Evolutionary conservation across 1,139 yeast species (phyloP), one percentile per base, ranked within the genome.

Genomic region (Waltiozyma solani): DNA sequence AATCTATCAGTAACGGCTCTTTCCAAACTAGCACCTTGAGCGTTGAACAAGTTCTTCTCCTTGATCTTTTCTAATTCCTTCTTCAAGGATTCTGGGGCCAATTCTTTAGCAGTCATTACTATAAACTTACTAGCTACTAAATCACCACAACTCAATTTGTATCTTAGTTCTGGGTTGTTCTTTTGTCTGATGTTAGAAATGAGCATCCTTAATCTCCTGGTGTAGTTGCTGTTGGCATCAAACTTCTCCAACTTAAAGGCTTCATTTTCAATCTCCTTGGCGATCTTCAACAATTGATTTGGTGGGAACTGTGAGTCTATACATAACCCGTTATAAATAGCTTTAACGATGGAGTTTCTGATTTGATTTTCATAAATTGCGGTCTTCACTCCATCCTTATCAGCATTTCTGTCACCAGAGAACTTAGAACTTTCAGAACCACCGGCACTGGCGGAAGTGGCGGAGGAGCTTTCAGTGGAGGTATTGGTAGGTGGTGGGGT

Each of bases 11-110:
- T 91, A 35, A 87, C 87, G 1, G 98, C 95, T 52, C 96, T 74
- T 67, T 87, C 86, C 54, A 89, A 94, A 10, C 86, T 87, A n/a
- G 98, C 97, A 50, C 96, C 96, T 62, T 86, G 96, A 3, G 98
- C 98, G 58, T 91, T 95, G 63, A 84, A 89, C 57, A 91, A 69
- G 62, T 93, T 93, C 59, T 85, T 82, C 57, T 84, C 82, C 56
- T 84, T 86, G 51, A 91, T 72, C 52, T 83, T 79, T 54, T 87
- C 93, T 50, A 89, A 71, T 57, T 87, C 94, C 58, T 82, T 75
- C 62, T 83, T 85, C 49, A 91, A 72, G 10, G 80, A 67, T 54
- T 86, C 96, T 3, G 96, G 95, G 0, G 97, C 97, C 79, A 91
- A 73, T 49, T 91, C 98, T 54, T 81, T 86, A 10, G 96, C 94